Base-by-base conservation (phyloP, 306 rosid genomes). In the Begonia loranthoides region DNA sequence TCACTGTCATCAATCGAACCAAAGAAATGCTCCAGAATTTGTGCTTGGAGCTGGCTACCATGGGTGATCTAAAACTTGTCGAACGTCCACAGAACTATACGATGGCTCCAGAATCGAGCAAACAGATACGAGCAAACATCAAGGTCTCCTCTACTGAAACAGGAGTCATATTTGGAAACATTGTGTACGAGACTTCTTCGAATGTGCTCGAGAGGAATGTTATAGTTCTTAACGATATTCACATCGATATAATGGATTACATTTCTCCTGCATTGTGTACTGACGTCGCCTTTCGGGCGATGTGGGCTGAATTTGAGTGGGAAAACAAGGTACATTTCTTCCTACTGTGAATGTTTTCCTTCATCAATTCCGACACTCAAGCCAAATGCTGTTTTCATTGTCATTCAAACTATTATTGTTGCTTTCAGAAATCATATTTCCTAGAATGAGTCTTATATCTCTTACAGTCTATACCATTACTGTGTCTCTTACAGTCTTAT, bases 221-320 rank as follows among this genome's bases (percentile, higher is more conserved):
- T 52, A 83, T 92, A 55, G 99, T 92, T 52, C 87, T 92, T 43
- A 92, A 83, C 71, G 99, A 92, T 77, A 92, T 92, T 71, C 99
- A 92, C 73, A 92, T 92, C 67, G 99, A 92, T 75, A 92, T 92
- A 66, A 92, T 92, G 99, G 96, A 92, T 66, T 92, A 92, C 78
- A 92, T 92, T 61, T 87, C 99, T 66, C 96, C 99, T 56, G 92
- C 99, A 49, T 78, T 79, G 50, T 92, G 99, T 55, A 77, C 96
- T 55, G 99, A 92, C 56, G 82, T 73, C 63, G 78, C 92, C 64
- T 92, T 92, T 43, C 79, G 99, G 71, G 80, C 94, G 22, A 92
- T 87, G 96, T 92, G 99, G 99, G 99, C 99, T 41, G 99, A 92
- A 60, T 92, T 92, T 67, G 99, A 92, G 61, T 92, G 99, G 99